Evolutionary conservation across 2,329 filamentous ascomycete genomes (phyloP).

Genomic region (Nannizziopsis arthrosporioides): DNA sequence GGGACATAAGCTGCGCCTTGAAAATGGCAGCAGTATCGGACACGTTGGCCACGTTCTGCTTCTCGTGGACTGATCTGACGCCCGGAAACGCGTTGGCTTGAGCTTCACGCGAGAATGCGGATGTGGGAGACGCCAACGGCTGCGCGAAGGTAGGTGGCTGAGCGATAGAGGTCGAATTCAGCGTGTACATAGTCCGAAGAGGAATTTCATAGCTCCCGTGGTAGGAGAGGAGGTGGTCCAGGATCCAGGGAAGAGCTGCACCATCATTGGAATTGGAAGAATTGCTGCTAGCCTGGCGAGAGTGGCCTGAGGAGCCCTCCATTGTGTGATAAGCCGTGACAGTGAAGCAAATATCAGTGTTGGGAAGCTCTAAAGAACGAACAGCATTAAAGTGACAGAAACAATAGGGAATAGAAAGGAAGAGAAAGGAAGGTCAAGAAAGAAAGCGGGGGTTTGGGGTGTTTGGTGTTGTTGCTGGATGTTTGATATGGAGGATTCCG

Average conservation of each 20-base stretch:
- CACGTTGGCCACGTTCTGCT: constrained; percentile 18
- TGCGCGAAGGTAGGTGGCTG: constrained; percentile 22
- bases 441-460: not conserved
- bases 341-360: not conserved
- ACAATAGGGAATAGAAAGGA: not conserved
- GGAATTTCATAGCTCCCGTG: constrained; percentile 54
- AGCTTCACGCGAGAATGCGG: constrained; percentile 23
- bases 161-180: constrained; percentile 48
- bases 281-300: not conserved
- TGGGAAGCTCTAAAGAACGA: constrained; percentile 6
- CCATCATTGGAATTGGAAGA: constrained; percentile 21
- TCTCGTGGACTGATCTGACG: constrained; percentile 18
- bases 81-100: constrained; percentile 22
- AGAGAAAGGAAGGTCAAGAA: not conserved
- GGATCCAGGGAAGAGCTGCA: constrained; percentile 41
- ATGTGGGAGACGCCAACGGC: constrained; percentile 24
- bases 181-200: constrained; percentile 54
- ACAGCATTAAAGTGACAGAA: constrained; percentile 7
- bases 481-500: not conserved
- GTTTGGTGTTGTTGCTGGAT: not conserved
- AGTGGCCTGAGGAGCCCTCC: constrained; percentile 1
- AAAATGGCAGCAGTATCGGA: constrained; percentile 33
- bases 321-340: not conserved
- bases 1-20: constrained; percentile 33
- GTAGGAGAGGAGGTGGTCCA: constrained; percentile 50